Base-by-base conservation (phyloP, 495 filamentous ascomycete genomes). In the Thermochaetoides thermophila region DNA sequence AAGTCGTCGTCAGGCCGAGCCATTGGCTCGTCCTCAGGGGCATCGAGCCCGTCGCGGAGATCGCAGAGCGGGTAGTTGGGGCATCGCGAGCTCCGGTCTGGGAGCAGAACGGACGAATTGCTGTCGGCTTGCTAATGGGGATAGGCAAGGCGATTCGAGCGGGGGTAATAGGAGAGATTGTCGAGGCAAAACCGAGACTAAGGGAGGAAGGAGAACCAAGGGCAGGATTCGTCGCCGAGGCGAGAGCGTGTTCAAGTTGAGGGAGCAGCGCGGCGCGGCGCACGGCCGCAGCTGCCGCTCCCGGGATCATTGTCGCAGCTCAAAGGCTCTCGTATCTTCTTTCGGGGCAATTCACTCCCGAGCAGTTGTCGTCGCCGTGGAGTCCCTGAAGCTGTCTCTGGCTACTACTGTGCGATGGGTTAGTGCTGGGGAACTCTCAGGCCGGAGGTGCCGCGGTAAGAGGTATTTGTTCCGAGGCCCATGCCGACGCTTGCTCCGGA, bases 201-300 rank as follows among this genome's bases (percentile, higher is more conserved):
- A n/a, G n/a, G n/a, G n/a, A n/a, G n/a, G n/a, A n/a, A n/a, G n/a
- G n/a, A n/a, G n/a, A n/a, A n/a, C n/a, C n/a, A n/a, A n/a, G n/a
- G n/a, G n/a, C n/a, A n/a, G n/a, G n/a, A n/a, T n/a, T n/a, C n/a
- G n/a, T n/a, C n/a, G n/a, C n/a, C n/a, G n/a, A n/a, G n/a, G n/a
- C n/a, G n/a, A n/a, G n/a, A n/a, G n/a, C n/a, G n/a, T n/a, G n/a
- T n/a, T n/a, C n/a, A n/a, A n/a, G n/a, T n/a, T n/a, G 52, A 42
- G 53, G 49, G 49, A 55, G 49, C 52, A 57, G 52, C 37, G 38
- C 39, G 29, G 43, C 45, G 34, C 49, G 54, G 35, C 49, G 54
- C 33, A 53, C 37, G 13, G 36, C 41, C 41, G 32, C 25, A 14
- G 41, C 34, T 38, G 49, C 50, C 29, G 44, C 52, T 42, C 54